phyloP scores from a whole-genome alignment of 2,329 filamentous ascomycete genomes.

The Aureobasidium musti region DNA sequence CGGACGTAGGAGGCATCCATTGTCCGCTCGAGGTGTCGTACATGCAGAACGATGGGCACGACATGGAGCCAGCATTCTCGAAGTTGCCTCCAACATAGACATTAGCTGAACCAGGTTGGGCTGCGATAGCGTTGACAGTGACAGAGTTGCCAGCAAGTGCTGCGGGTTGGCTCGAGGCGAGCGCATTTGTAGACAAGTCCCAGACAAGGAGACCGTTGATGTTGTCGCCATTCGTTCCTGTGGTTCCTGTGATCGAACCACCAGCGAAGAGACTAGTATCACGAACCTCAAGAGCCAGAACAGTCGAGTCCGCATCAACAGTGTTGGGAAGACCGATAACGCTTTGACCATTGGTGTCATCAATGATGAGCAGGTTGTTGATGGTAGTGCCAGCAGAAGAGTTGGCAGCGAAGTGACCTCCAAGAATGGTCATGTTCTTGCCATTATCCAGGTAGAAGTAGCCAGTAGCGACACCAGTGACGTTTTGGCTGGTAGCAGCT shows the following conservation, averaged over 20 bases:
- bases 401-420: conserved; percentile 77
- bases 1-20: conserved; percentile 78
- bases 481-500: conserved; percentile 47
- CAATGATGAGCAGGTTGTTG: conserved; percentile 79
- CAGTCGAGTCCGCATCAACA: conserved; percentile 70
- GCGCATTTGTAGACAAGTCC: conserved; percentile 66
- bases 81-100: conserved; percentile 89
- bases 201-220: conserved; percentile 79
- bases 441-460: conserved; percentile 70
- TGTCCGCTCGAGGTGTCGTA: conserved; percentile 70
- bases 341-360: conserved; percentile 66
- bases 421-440: conserved; percentile 82
- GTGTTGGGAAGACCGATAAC: conserved; percentile 69
- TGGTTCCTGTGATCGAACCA: conserved; percentile 71
- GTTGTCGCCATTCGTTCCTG: conserved; percentile 60
- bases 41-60: conserved; percentile 78
- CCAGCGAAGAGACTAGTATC: conserved; percentile 76
- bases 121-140: conserved; percentile 73
- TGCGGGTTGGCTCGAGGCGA: conserved; percentile 69
- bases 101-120: conserved; percentile 68
- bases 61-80: conserved; percentile 75
- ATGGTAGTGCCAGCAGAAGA: conserved; percentile 69
- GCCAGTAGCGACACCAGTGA: conserved; percentile 73
- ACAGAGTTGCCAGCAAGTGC: conserved; percentile 69
- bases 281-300: conserved; percentile 69